Percentiles rank a stretch among this genome's conserved stretches.
Conservation (phyloP, 2,329 filamentous ascomycete species). For the Verticillium longisporum region DNA sequence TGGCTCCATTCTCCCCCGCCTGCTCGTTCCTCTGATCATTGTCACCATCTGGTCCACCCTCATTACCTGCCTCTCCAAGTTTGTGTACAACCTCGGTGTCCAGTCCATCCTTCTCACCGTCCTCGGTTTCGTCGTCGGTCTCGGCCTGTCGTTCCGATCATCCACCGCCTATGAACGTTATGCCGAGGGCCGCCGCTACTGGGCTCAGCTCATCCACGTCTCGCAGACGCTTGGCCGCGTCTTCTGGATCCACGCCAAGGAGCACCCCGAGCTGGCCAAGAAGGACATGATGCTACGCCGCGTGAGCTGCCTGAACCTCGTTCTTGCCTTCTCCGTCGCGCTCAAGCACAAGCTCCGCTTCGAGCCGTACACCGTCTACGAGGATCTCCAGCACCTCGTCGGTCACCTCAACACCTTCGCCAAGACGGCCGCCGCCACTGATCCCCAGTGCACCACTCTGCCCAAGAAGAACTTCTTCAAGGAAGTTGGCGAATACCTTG, state of each 20-base stretch:
- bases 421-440: slow-evolving; percentile 38
- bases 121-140: slow-evolving; percentile 73
- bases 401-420: slow-evolving; percentile 72
- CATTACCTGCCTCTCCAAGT: slow-evolving; percentile 50
- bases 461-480: slow-evolving; percentile 51
- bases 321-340: slow-evolving; percentile 69
- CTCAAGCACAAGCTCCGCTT: slow-evolving; percentile 81
- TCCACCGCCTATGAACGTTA: slow-evolving; percentile 73
- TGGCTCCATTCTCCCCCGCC: slow-evolving; percentile 66
- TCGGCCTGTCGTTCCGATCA: slow-evolving; percentile 69
- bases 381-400: slow-evolving; percentile 64
- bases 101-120: slow-evolving; percentile 61
- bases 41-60: slow-evolving; percentile 59
- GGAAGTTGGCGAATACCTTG: slow-evolving; percentile 63
- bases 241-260: slow-evolving; percentile 76
- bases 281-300: slow-evolving; percentile 67
- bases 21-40: slow-evolving; percentile 62
- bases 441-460: slow-evolving; percentile 20
- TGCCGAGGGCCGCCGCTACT: slow-evolving; percentile 56
- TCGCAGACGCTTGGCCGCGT: slow-evolving; percentile 63
- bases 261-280: slow-evolving; percentile 35
- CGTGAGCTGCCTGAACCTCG: slow-evolving; percentile 67
- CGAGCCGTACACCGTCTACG: slow-evolving; percentile 72
- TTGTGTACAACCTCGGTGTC: slow-evolving; percentile 28
- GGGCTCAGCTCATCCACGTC: slow-evolving; percentile 55